Conservation (phyloP, 2,329 filamentous ascomycete species). For the Venturia oleaginea region DNA sequence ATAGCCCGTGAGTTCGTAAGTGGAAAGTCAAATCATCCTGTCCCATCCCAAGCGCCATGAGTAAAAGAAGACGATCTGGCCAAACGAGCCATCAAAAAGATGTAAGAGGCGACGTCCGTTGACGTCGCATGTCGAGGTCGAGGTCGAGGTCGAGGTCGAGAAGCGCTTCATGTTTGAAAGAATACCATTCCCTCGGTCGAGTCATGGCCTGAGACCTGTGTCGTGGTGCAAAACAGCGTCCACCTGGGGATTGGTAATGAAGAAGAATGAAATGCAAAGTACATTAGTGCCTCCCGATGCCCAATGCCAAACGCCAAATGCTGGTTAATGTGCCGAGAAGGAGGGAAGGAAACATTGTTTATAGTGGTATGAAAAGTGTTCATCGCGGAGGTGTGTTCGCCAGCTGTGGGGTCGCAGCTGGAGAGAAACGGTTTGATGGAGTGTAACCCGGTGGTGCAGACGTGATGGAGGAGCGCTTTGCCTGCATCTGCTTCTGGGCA, state of each 20-base stretch:
- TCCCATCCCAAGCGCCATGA: not conserved
- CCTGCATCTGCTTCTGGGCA: conserved; percentile 29
- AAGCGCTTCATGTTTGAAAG: not conserved
- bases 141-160: not conserved
- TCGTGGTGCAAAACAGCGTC: not conserved
- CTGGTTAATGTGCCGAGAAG: not conserved
- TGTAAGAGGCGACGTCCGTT: not conserved
- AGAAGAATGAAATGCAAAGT: not conserved
- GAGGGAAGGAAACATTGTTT: not conserved
- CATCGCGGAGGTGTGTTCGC: conserved; percentile 5
- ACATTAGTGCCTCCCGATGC: not conserved
- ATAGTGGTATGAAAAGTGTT: not conserved
- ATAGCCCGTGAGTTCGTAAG: conserved; percentile 2
- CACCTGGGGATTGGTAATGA: not conserved
- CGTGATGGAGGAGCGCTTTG: conserved; percentile 22
- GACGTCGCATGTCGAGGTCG: not conserved
- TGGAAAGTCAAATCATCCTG: conserved; percentile 1
- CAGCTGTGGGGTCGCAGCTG: conserved; percentile 2
- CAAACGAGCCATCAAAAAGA: not conserved
- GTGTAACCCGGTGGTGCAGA: not conserved
- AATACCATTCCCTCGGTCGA: not conserved
- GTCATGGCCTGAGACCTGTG: not conserved
- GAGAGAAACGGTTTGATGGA: conserved; percentile 2
- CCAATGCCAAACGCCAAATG: not conserved
- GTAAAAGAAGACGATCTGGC: not conserved